These are phyloP conservation scores for Arctostaphylos glauca DNA, from an alignment of 148 eudicot genomes.

Conservation along the genomic window DNA sequence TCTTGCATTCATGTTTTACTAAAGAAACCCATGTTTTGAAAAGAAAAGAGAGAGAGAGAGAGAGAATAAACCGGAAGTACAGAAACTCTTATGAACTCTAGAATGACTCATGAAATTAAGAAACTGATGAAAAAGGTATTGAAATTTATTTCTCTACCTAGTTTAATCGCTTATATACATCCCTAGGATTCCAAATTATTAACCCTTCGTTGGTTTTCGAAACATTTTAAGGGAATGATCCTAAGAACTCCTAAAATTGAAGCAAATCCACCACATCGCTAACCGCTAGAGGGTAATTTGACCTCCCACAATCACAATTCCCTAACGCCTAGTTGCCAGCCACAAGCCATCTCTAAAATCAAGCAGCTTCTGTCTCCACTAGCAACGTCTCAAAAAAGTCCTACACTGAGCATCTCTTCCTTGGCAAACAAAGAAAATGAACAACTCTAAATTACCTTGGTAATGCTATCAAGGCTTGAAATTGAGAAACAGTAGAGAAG, in stretches of 20 bases:
- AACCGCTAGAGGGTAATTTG: not conserved
- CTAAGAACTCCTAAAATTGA: not conserved
- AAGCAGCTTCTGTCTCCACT: not conserved
- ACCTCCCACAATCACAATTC: not conserved
- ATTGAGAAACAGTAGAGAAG: not conserved
- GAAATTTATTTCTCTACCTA: not conserved
- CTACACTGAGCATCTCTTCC: not conserved
- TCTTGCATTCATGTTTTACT: not conserved
- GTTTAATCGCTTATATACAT: not conserved
- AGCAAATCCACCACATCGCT: not conserved
- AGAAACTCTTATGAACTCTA: not conserved
- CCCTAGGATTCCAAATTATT: not conserved
- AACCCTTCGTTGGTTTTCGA: not conserved
- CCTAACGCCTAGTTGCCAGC: not conserved
- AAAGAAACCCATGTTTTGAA: not conserved
- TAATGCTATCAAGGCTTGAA: not conserved
- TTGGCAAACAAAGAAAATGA: not conserved
- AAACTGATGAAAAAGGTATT: not conserved
- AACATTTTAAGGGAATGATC: not conserved
- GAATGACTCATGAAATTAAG: not conserved
- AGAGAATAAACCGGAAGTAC: not conserved
- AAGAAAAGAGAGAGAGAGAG: not conserved
- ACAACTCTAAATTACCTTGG: not conserved
- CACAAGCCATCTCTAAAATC: not conserved
- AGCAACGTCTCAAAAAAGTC: conserved; percentile 5